These are phyloP conservation scores for Apophysomyces variabilis DNA, from an alignment of 371 early-diverging fungal species.

Conservation along the genomic window DNA sequence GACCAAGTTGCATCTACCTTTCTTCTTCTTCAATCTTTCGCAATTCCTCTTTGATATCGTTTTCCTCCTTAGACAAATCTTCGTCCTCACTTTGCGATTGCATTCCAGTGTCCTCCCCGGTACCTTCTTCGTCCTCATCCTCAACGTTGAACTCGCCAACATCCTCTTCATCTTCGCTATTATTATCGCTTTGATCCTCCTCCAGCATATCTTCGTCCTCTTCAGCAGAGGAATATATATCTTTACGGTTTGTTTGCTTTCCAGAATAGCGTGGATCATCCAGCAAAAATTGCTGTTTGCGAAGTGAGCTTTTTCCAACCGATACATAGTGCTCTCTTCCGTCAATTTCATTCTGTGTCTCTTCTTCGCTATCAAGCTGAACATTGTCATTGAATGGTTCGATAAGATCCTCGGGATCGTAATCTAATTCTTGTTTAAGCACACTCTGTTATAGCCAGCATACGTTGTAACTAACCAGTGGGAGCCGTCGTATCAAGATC, in stretches of 20 bases:
- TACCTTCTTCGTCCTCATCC: slow-evolving; percentile 33
- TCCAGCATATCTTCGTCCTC: slow-evolving; percentile 35
- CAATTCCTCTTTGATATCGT: slow-evolving; percentile 69
- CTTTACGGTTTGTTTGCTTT: slow-evolving; percentile 67
- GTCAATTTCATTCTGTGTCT: slow-evolving; percentile 47
- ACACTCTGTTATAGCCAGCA: not conserved
- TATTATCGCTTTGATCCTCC: slow-evolving; percentile 37
- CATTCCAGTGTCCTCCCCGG: slow-evolving; percentile 25
- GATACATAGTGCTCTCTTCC: slow-evolving; percentile 73
- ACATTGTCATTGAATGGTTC: slow-evolving; percentile 45
- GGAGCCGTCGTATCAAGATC: slow-evolving; percentile 72
- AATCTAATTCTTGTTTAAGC: slow-evolving; percentile 36
- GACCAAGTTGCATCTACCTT: slow-evolving; percentile 43
- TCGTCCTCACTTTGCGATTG: slow-evolving; percentile 35
- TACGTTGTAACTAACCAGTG: slow-evolving; percentile 51
- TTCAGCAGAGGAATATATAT: slow-evolving; percentile 56
- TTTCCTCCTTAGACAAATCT: slow-evolving; percentile 19
- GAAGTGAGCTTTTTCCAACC: slow-evolving; percentile 74
- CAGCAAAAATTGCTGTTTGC: slow-evolving; percentile 64
- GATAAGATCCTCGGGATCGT: slow-evolving; percentile 68
- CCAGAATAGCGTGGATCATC: slow-evolving; percentile 84
- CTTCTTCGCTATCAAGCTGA: slow-evolving; percentile 54
- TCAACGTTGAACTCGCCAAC: slow-evolving; percentile 28
- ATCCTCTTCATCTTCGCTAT: slow-evolving; percentile 39
- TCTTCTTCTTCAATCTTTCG: slow-evolving; percentile 82